Base-by-base conservation (phyloP, 352 stramenopile genomes). In the Phytophthora tentaculata region DNA sequence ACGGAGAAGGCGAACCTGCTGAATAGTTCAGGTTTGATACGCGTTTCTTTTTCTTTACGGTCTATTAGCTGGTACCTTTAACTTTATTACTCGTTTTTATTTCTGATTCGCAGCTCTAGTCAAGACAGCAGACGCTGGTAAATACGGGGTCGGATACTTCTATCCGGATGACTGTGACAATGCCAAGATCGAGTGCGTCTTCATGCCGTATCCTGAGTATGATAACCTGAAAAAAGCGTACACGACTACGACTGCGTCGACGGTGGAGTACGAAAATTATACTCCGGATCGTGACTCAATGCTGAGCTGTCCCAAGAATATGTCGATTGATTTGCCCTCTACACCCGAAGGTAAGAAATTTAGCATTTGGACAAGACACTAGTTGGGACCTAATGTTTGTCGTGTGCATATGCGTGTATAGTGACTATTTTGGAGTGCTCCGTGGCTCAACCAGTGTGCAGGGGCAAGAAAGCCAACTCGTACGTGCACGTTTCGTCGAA, bases 131-230 rank as follows among this genome's bases (percentile, higher is more conserved):
- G 82, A 91, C 47, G 52, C 82, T 72, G 81, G 80, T 48, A 83
- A 84, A 47, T 90, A 84, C 65, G 84, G 84, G 14, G 67, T 90
- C 14, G 79, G 79, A 8, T 90, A 90, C 70, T 92, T 89, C 54
- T 54, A 78, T 19, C 81, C 84, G 24, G 74, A 88, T 41, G 60
- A 86, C 22, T 90, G 84, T 49, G 75, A 90, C 67, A 76, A 89
- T 52, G 61, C 83, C 35, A 71, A 61, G 14, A 72, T 70, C 4
- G 63, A 66, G 47, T 90, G 82, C 64, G 63, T 74, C 32, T 90
- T 88, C 51, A 82, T 57, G 17, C 61, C 77, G 16, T 89, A 89
- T 47, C 81, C 81, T 5, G 80, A 91, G 56, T 88, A 77, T 28
- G 67, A 83, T 16, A 83, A 86, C 64, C 68, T 90, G 16, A 77